A percentile compares a stretch with the other conserved stretches of the same genome.
phyloP scores from a whole-genome alignment of 768 basidiomycete genomes.

The Hydnomerulius pinastri region DNA sequence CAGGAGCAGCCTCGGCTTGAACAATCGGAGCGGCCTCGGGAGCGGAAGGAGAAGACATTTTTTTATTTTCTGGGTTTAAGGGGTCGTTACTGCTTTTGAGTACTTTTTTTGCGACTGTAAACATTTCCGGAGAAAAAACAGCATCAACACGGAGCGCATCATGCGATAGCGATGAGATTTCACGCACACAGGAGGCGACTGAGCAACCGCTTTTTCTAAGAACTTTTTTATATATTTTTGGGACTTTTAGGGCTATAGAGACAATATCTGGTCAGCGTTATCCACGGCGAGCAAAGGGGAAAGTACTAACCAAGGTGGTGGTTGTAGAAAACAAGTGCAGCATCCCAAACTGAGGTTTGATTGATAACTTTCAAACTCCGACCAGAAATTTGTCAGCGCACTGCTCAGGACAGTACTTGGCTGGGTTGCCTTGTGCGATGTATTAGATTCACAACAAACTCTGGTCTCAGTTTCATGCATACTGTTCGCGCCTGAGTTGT shows the following conservation, averaged over 20 bases:
- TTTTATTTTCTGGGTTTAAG: constrained; percentile 50
- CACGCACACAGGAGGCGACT: constrained; percentile 70
- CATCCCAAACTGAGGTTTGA: constrained; percentile 18
- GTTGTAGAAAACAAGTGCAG: constrained; percentile 50
- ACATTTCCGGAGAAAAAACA: constrained; percentile 15
- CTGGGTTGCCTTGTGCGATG: too few species aligned
- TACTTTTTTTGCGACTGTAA: constrained; percentile 71
- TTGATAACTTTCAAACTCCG: constrained; percentile 45
- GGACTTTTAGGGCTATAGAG: constrained; percentile 57
- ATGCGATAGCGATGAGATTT: constrained; percentile 14
- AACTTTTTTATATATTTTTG: constrained; percentile 63
- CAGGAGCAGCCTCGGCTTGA: constrained; percentile 49
- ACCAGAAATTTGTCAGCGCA: constrained; percentile 6
- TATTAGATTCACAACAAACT: too few species aligned
- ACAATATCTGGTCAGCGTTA: constrained; percentile 19
- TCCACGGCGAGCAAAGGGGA: constrained; percentile 16
- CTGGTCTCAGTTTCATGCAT: too few species aligned
- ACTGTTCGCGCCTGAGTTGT: too few species aligned
- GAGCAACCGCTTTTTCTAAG: constrained; percentile 73
- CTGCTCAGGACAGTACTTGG: too few species aligned
- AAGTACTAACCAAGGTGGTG: constrained; percentile 62
- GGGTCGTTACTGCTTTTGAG: constrained; percentile 93
- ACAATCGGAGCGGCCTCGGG: constrained; percentile 55
- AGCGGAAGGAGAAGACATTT: constrained; percentile 62
- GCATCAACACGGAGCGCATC: constrained; percentile 17